Conservation (phyloP, 352 stramenopile species). For the Pythium biforme region DNA sequence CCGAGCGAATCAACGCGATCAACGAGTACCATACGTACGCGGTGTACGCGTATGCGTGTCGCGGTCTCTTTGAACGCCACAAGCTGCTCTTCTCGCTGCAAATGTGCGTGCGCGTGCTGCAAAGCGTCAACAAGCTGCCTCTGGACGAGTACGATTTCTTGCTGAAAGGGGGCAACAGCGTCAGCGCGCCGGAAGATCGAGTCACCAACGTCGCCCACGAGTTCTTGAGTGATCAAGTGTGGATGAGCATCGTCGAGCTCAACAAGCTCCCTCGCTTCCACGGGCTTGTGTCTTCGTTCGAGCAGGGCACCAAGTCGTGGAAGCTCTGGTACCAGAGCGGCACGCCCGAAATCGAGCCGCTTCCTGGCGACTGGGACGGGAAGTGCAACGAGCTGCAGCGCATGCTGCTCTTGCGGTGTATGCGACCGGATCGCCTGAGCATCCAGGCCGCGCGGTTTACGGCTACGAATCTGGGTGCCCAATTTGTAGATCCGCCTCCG, state of each 20-base stretch:
- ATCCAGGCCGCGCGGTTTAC: slow-evolving; percentile 93
- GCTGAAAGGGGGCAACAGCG: slow-evolving; percentile 83
- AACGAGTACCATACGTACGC: slow-evolving; percentile 96
- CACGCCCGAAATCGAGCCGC: slow-evolving; percentile 87
- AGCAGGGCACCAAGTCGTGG: slow-evolving; percentile 82
- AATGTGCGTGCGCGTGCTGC: slow-evolving; percentile 91
- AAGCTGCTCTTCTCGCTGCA: slow-evolving; percentile 96
- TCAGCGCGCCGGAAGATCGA: slow-evolving; percentile 55
- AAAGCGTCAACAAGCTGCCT: slow-evolving; percentile 90
- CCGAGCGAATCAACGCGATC: slow-evolving; percentile 89
- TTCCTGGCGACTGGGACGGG: slow-evolving; percentile 92
- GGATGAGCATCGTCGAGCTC: slow-evolving; percentile 92
- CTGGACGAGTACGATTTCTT: slow-evolving; percentile 95
- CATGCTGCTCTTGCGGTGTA: slow-evolving; percentile 91
- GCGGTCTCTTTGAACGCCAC: slow-evolving; percentile 94
- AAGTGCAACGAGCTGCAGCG: slow-evolving; percentile 93
- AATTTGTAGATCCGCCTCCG: slow-evolving; percentile 92
- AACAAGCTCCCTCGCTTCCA: slow-evolving; percentile 89
- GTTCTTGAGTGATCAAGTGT: slow-evolving; percentile 82
- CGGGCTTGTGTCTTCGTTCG: slow-evolving; percentile 88
- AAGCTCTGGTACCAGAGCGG: slow-evolving; percentile 84
- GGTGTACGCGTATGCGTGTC: slow-evolving; percentile 94
- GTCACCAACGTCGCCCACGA: slow-evolving; percentile 85
- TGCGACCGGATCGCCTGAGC: slow-evolving; percentile 91
- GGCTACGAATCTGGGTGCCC: slow-evolving; percentile 83